phyloP scores from a whole-genome alignment of 1,139 yeast species.

The Zygoascus hellenicus region DNA sequence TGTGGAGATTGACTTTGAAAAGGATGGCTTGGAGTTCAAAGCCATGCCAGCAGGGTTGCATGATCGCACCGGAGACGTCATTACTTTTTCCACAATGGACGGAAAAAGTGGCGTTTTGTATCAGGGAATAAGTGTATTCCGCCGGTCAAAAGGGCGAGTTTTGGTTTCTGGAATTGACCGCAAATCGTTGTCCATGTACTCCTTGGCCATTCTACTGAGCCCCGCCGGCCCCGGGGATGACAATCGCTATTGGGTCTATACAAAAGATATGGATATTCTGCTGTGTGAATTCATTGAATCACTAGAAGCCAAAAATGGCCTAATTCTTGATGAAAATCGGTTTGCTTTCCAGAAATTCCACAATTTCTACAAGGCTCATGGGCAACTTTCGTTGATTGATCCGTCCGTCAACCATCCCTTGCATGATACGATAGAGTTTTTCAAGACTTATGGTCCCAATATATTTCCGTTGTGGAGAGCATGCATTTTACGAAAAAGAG shows the following conservation, averaged over 20 bases:
- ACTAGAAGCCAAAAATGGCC: not conserved
- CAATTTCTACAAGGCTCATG: constrained; percentile 7
- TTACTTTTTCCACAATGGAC: constrained; percentile 20
- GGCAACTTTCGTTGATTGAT: constrained; percentile 12
- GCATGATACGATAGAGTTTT: constrained; percentile 42
- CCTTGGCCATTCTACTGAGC: constrained; percentile 27
- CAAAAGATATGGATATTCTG: constrained; percentile 41
- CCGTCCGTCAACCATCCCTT: constrained; percentile 43
- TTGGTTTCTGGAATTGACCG: constrained; percentile 16
- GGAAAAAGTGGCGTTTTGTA: not conserved
- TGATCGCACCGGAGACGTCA: constrained; percentile 48
- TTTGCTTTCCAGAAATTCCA: constrained; percentile 9
- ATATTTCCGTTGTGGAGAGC: constrained; percentile 67
- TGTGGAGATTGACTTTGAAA: constrained; percentile 15
- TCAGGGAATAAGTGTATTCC: constrained; percentile 45
- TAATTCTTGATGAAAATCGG: not conserved
- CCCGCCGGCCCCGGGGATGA: constrained; percentile 5
- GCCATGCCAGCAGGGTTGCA: constrained; percentile 85
- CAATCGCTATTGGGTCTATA: constrained; percentile 51
- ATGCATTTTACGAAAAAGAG: constrained; percentile 54
- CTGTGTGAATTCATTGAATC: constrained; percentile 38
- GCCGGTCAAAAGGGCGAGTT: constrained; percentile 29
- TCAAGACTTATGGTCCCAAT: constrained; percentile 62
- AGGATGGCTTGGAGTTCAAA: constrained; percentile 57
- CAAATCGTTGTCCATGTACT: constrained; percentile 25